These are phyloP conservation scores for Calonectria hongkongensis DNA, from an alignment of 2,329 filamentous ascomycete species.

Conservation along the genomic window DNA sequence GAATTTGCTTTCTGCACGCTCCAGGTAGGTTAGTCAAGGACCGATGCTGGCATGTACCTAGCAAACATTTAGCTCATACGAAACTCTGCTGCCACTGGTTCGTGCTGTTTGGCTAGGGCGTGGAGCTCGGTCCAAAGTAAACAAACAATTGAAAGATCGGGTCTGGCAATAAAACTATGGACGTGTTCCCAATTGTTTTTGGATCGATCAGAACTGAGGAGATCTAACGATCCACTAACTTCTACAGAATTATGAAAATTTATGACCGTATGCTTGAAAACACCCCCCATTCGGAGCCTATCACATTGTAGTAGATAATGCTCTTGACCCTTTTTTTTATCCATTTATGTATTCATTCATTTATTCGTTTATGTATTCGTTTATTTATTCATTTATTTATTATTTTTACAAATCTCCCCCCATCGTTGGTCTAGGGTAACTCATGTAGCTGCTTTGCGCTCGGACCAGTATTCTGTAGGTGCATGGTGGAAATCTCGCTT, in stretches of 20 bases:
- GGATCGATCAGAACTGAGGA: not conserved
- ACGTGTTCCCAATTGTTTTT: not conserved
- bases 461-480: slow-evolving; percentile 29
- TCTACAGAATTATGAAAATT: too few relatives aligned
- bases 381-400: too few relatives aligned
- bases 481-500: slow-evolving; percentile 49
- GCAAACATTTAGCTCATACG: not conserved
- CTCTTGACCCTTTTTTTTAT: too few relatives aligned
- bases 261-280: too few relatives aligned
- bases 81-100: not conserved
- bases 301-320: not conserved
- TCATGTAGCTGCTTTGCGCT: not conserved
- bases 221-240: too few relatives aligned
- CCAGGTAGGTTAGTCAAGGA: too few relatives aligned
- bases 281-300: too few relatives aligned
- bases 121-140: not conserved
- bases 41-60: not conserved
- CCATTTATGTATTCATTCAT: not conserved
- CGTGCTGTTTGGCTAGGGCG: not conserved
- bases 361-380: not conserved
- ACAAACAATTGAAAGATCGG: too few relatives aligned
- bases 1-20: too few relatives aligned
- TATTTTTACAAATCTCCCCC: not conserved
- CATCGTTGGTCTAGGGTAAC: not conserved
- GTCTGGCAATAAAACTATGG: not conserved